Base-by-base conservation (phyloP, 2,329 filamentous ascomycete species). In the Epichloe brachyelytri region DNA sequence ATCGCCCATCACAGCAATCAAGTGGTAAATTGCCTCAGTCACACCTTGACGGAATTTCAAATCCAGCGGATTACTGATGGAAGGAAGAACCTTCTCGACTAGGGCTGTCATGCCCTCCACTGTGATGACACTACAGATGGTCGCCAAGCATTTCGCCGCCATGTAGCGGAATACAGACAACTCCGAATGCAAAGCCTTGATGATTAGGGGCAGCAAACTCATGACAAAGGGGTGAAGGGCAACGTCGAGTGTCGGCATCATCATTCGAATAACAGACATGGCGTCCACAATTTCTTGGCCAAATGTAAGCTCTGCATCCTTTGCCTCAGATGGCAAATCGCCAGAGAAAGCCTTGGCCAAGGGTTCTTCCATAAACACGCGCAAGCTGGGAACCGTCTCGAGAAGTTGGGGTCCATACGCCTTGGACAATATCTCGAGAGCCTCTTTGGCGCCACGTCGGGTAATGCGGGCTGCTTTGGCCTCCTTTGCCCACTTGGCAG, bases 1-100 rank as follows among this genome's bases (percentile, higher is more conserved):
- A 64, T 97, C 93, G 55, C 95, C 93, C 93, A 98, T 98, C 48
- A 96, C 90, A 54, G 94, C 88, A 56, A 98, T 98, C 53, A 98
- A 74, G 67, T 98, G 93, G 64, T 98, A 98, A 53, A 98, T 86
- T 59, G 83, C 88, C 68, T 98, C 93, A 52, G 95, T 93, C 5
- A 88, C 89, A 55, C 93, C 93, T 71, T 98, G 93, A 39, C 93
- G 84, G 69, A 85, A 86, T 62, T 88, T 84, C 33, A 96, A 77
- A 61, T 98, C 91, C 53, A 94, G 70, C 1, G 88, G 85, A 60
- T 96, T 96, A 71, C 77, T 93, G 67, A 97, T 95, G 2, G 87
- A 87, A 5, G 93, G 93, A 43, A 98, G 68, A 10, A 98, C 88
- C 62, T 88, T 86, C 65, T 97, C 88, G 0, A 98, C 93, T 20